Conservation (phyloP, 371 early-diverging fungal genomes). For the Amoeboaphelidium protococcarum region DNA sequence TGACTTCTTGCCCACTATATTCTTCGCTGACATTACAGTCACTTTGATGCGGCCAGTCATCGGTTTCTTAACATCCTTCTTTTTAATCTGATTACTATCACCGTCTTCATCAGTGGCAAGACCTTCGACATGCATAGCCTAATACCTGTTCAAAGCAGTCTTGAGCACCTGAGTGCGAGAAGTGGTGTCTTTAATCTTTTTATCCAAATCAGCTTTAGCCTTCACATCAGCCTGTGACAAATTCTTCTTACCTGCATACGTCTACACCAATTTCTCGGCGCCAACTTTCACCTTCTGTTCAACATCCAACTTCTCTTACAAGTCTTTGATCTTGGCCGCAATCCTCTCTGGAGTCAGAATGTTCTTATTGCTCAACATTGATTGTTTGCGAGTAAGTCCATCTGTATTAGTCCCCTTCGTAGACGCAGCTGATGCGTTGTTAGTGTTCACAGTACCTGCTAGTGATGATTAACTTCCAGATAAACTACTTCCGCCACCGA, state of each 20-base stretch:
- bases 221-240: background rate
- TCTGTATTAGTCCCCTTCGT: no score
- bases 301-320: constrained; percentile 58
- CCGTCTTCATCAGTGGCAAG: background rate
- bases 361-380: no score
- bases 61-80: background rate
- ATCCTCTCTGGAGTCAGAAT: constrained; percentile 31
- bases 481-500: no score
- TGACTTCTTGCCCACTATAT: constrained; percentile 11
- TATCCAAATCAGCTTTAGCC: background rate
- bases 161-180: constrained; percentile 49
- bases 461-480: no score
- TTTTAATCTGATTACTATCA: no score
- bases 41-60: constrained; percentile 16
- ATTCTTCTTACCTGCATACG: background rate
- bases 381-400: no score
- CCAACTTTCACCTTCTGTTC: constrained; percentile 64
- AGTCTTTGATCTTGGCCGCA: constrained; percentile 50
- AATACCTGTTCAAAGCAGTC: constrained; percentile 53
- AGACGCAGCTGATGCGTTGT: no score
- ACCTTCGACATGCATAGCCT: constrained; percentile 34
- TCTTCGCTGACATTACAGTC: constrained; percentile 8
- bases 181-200: background rate
- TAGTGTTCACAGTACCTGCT: no score
- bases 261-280: constrained; percentile 19